Base-by-base conservation (phyloP, 2,329 filamentous ascomycete genomes). In the Diplodia intermedia region DNA sequence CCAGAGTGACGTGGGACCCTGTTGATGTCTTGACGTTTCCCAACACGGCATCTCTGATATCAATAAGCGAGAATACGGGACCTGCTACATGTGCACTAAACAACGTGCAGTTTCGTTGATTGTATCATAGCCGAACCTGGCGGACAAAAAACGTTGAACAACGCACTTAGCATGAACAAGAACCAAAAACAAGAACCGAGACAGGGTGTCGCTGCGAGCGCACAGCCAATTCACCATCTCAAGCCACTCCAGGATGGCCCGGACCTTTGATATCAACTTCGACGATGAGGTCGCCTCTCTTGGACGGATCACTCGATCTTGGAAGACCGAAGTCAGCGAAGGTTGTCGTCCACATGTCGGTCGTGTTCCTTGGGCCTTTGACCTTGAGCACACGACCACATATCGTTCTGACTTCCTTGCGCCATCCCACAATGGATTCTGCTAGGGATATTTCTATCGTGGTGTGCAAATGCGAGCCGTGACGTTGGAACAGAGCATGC, bases 281-380 rank as follows among this genome's bases (percentile, higher is more conserved):
- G 69, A 99, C 86, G 69, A 98, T 82, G 72, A 99, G 92, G 76
- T 97, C 92, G 26, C 95, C 95, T 68, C 94, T 87, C 73, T 93
- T 86, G 68, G 83, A 88, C 0, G 92, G 92, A 77, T 93, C 94
- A 86, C 97, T 98, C 69, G 92, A 92, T 75, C 95, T 89, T 47
- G 94, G 93, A 95, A 99, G 98, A 69, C 95, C 95, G n/a, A 91
- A 85, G 4, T 87, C 86, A 0, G 95, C 95, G 77, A 91, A 99
- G 36, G 85, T 84, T 72, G 97, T 94, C 73, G 89, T 89, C 78
- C 89, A 91, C 12, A 91, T 92, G 0, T 94, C 93, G 68, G 91
- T 90, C 7, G 94, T 98, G 1, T 94, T 94, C 0, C 94, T 94
- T 4, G 85, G 82, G 79, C 93, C 94, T 54, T 91, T 88, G 47